Evolutionary conservation across 208 protist species (phyloP).

Genomic region (Trypanosoma scelopori): DNA sequence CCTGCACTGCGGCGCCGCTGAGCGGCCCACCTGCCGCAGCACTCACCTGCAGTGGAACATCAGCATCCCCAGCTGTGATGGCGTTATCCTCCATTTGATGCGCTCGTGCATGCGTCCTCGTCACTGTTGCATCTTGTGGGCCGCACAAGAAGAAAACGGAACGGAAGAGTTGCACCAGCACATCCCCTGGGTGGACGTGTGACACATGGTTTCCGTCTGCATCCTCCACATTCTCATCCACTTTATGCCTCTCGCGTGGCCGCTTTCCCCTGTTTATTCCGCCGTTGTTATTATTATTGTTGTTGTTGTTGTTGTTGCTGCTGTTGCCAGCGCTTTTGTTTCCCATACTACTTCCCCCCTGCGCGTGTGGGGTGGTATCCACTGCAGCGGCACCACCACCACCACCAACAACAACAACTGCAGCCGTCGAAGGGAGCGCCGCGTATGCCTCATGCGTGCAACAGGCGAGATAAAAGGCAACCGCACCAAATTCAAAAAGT

Average conservation of each 20-base stretch:
- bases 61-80: neutral
- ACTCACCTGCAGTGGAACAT: neutral
- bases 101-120: neutral
- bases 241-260: neutral
- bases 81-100: neutral
- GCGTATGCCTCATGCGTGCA: constrained; percentile 42
- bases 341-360: neutral
- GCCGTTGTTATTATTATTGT: neutral
- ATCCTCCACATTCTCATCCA: neutral
- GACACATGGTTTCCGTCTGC: neutral
- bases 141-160: constrained; percentile 26
- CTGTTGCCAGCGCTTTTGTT: neutral
- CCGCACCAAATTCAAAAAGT: constrained; percentile 64
- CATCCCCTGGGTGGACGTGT: constrained; percentile 10
- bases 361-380: too few relatives aligned
- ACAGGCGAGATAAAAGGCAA: constrained; percentile 59
- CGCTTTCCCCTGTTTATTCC: constrained; percentile 14
- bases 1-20: constrained; percentile 34
- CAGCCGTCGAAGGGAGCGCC: constrained; percentile 10
- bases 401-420: neutral
- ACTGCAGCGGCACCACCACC: neutral
- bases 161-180: constrained; percentile 19
- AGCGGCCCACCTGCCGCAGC: constrained; percentile 13
- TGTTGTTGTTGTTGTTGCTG: neutral
- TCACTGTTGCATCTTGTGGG: neutral